These are phyloP conservation scores for Termitomyces sp. DNA, from an alignment of 768 basidiomycete genomes.

Conservation along the genomic window DNA sequence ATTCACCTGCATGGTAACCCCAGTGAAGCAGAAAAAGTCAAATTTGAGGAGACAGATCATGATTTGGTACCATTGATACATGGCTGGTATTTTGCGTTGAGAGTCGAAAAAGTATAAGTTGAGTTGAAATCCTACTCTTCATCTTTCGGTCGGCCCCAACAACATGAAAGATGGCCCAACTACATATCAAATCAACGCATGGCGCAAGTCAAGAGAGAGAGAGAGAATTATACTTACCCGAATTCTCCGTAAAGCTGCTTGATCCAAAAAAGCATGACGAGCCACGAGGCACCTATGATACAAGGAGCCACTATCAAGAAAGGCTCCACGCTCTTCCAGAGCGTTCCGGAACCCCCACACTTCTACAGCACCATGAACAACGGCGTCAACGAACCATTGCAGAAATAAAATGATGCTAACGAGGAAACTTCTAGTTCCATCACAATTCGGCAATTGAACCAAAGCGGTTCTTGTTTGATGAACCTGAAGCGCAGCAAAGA, in stretches of 20 bases:
- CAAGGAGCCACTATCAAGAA: constrained; percentile 74
- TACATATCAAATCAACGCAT: constrained; percentile 26
- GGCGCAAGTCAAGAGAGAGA: neutral
- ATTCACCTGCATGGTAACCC: constrained; percentile 82
- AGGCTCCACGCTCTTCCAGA: constrained; percentile 59
- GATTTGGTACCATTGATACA: constrained; percentile 88
- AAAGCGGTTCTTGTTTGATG: constrained; percentile 70
- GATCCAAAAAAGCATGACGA: constrained; percentile 65
- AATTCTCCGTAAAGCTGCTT: constrained; percentile 76
- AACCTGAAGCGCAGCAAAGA: constrained; percentile 74
- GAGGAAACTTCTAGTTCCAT: constrained; percentile 27
- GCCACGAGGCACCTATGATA: constrained; percentile 64
- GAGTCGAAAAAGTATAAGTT: neutral
- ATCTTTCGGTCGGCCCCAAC: constrained; percentile 83
- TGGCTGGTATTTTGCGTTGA: constrained; percentile 43
- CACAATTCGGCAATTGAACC: constrained; percentile 34
- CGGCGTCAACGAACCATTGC: neutral
- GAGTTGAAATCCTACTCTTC: constrained; percentile 56
- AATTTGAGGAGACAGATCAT: constrained; percentile 87
- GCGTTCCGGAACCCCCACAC: constrained; percentile 45
- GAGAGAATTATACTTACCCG: constrained; percentile 49
- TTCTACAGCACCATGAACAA: constrained; percentile 30
- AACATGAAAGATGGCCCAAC: constrained; percentile 90
- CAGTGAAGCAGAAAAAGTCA: constrained; percentile 85
- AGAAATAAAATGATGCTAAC: constrained; percentile 30